Evolutionary conservation across 352 stramenopile species (phyloP), one percentile per base, ranked within the genome.

Genomic region (Phytophthora melonis): DNA sequence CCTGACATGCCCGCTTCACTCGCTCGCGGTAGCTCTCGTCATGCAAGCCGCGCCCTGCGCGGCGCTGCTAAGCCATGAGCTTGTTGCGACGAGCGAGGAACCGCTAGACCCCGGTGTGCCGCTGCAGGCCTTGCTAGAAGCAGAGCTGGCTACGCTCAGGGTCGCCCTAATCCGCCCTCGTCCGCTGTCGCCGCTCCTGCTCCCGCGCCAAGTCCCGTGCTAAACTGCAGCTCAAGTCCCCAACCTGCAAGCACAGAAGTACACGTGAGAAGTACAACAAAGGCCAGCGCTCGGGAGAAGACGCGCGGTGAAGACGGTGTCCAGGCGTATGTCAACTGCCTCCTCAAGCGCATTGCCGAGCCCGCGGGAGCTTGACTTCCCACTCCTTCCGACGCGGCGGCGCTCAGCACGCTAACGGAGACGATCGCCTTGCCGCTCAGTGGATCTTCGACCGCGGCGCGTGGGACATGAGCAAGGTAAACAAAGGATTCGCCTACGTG

Each of bases 371-470:
- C 71, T 64, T 85, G 25, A 78, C 60, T 0, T 83, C 72, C 1
- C 69, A 85, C 43, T 80, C 61, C 1, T 79, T 83, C 7, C 55
- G 65, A 0, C 70, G 72, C 4, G 75, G 74, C 1, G 71, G 64
- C 0, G 65, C 63, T 0, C 65, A 85, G 41, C 61, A 79, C n/a
- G 69, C 70, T 0, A 80, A 84, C 34, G 57, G 56, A 0, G 60
- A 71, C 14, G 30, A 70, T 1, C 47, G 53, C 0, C 56, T 79
- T 3, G 58, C 59, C 8, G 23, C 64, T 0, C 71, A 77, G 13
- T 87, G 71, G 64, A 82, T 76, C 27, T 79, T 84, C 8, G 66
- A 85, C 21, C 61, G 77, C 0, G 70, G 72, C 1, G 4, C 65
- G 0, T 80, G 75, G 72, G 79, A 83, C 47, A 68, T 81, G 68